Conservation (phyloP, 106 monocot species). For the Hemerocallis citrina region DNA sequence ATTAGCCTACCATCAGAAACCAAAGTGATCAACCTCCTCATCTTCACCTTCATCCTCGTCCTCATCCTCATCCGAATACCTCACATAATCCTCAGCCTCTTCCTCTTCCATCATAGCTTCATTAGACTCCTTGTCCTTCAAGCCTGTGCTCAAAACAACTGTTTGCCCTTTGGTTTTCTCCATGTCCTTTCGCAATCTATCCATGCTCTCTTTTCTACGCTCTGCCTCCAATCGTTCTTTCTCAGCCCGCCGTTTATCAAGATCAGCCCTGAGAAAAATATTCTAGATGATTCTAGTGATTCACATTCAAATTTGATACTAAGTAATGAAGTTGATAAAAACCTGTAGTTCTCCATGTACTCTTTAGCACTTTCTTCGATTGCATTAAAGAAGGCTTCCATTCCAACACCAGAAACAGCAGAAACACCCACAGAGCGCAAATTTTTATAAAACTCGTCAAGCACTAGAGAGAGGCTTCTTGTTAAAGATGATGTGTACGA, state of each 20-base stretch:
- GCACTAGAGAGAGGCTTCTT: constrained; percentile 75
- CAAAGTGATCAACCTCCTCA: constrained; percentile 76
- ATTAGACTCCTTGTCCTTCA: constrained; percentile 50
- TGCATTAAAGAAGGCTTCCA: constrained; percentile 72
- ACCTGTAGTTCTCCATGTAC: constrained; percentile 94
- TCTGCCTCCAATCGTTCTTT: constrained; percentile 72
- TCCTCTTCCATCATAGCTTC: constrained; percentile 35
- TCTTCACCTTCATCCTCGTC: constrained; percentile 72
- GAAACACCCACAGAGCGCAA: constrained; percentile 85
- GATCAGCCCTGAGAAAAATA: constrained; percentile 68
- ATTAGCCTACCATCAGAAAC: constrained; percentile 55
- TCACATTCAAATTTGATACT: no score
- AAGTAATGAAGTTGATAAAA: background rate
- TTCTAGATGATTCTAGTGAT: background rate
- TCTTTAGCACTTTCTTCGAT: constrained; percentile 75
- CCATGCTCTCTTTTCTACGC: constrained; percentile 64
- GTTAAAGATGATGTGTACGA: constrained; percentile 75
- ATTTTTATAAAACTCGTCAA: constrained; percentile 97
- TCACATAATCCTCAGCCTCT: constrained; percentile 55
- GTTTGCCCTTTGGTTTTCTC: constrained; percentile 79
- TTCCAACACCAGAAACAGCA: constrained; percentile 76
- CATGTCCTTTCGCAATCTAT: constrained; percentile 71
- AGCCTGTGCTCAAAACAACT: constrained; percentile 79
- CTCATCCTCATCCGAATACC: constrained; percentile 59
- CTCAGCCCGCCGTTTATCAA: constrained; percentile 84